These are phyloP conservation scores for Botryosphaeria dothidea DNA, from an alignment of 2,329 filamentous ascomycete species.

Conservation along the genomic window DNA sequence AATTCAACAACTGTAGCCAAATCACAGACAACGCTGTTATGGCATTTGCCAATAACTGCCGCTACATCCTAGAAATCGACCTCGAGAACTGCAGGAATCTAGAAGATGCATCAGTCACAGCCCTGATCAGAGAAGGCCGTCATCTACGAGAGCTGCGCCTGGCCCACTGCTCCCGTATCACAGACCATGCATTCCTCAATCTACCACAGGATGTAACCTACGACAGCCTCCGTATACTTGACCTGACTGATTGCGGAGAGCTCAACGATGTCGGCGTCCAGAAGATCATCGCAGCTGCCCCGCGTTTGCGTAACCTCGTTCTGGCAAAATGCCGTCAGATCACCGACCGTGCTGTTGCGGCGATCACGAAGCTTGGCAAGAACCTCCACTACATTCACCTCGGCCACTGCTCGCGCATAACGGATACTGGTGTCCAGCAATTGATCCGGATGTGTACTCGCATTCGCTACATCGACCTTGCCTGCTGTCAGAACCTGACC, in stretches of 20 bases:
- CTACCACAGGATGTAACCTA: slow-evolving; percentile 70
- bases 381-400: slow-evolving; percentile 96
- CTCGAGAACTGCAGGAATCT: slow-evolving; percentile 82
- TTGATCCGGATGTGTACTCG: slow-evolving; percentile 85
- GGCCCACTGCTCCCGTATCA: slow-evolving; percentile 80
- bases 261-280: slow-evolving; percentile 85
- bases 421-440: slow-evolving; percentile 81
- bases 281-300: slow-evolving; percentile 82
- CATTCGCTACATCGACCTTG: slow-evolving; percentile 95
- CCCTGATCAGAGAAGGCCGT: slow-evolving; percentile 74
- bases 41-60: slow-evolving; percentile 84
- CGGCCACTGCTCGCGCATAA: slow-evolving; percentile 89
- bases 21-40: slow-evolving; percentile 79
- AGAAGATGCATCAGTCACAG: slow-evolving; percentile 79
- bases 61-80: slow-evolving; percentile 94
- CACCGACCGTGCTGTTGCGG: slow-evolving; percentile 82
- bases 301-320: slow-evolving; percentile 86
- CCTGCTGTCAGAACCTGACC: slow-evolving; percentile 88
- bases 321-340: slow-evolving; percentile 92
- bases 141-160: slow-evolving; percentile 89
- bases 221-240: slow-evolving; percentile 88
- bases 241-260: slow-evolving; percentile 83
- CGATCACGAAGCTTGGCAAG: slow-evolving; percentile 87
- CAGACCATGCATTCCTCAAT: slow-evolving; percentile 82
- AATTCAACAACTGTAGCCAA: slow-evolving; percentile 90